Evolutionary conservation across 1,284 basidiomycete species (phyloP).

Genomic region (Pseudozyma hubeiensis): DNA sequence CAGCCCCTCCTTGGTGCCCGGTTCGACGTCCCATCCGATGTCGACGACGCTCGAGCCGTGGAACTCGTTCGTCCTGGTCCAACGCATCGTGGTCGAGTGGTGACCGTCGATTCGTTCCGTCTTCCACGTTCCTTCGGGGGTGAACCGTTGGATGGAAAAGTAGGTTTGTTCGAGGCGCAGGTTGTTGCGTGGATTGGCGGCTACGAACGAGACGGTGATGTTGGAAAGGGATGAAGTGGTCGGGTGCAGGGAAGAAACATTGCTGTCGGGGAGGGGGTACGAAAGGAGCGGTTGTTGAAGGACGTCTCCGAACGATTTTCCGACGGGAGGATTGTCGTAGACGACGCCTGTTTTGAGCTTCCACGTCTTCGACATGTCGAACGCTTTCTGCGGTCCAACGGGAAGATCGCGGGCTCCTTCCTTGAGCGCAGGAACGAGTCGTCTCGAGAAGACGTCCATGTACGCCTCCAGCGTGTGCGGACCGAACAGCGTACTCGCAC

Average conservation of each 20-base stretch:
- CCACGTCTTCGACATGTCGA: constrained; percentile 77
- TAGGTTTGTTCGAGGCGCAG: constrained; percentile 80
- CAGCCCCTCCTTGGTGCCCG: constrained; percentile 73
- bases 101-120: constrained; percentile 80
- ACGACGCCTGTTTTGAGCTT: constrained; percentile 50
- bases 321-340: constrained; percentile 67
- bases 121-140: constrained; percentile 72
- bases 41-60: constrained; percentile 43
- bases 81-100: constrained; percentile 79
- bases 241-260: constrained; percentile 11
- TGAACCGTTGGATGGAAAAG: constrained; percentile 76
- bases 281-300: constrained; percentile 74
- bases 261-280: constrained; percentile 72
- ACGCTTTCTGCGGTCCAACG: constrained; percentile 77
- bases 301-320: constrained; percentile 77
- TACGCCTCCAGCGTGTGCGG: constrained; percentile 84
- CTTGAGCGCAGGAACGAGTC: constrained; percentile 68
- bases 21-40: constrained; percentile 51
- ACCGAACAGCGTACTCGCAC: constrained; percentile 83
- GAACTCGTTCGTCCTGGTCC: constrained; percentile 70
- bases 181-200: constrained; percentile 84
- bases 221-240: constrained; percentile 68
- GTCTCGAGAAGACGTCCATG: constrained; percentile 76
- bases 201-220: constrained; percentile 77
- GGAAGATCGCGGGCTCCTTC: constrained; percentile 71